Evolutionary conservation across 164 flowering plant genomes (phyloP).

Genomic region (Piper betle): DNA sequence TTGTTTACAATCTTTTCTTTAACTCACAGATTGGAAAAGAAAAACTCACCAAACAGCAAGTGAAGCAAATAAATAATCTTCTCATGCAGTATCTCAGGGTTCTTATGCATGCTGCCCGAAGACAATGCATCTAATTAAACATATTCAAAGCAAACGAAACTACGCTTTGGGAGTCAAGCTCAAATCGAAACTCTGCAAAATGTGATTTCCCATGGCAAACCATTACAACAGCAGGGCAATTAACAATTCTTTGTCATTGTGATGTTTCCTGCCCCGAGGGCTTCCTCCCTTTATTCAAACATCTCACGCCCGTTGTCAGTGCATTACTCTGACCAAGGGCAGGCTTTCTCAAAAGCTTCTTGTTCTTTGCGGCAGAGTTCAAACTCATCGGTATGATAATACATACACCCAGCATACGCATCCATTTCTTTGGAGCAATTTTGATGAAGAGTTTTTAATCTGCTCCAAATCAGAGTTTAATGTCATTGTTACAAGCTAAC

Average conservation of each 20-base stretch:
- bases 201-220: not conserved
- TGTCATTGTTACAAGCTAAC: too few relatives aligned
- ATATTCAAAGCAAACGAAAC: too few relatives aligned
- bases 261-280: not conserved
- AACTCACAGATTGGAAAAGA: too few relatives aligned
- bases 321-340: slow-evolving; percentile 29
- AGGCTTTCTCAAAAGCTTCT: slow-evolving; percentile 63
- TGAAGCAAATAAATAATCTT: too few relatives aligned
- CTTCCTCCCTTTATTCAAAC: not conserved
- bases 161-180: not conserved
- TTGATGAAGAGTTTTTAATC: slow-evolving; percentile 13
- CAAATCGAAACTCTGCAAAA: not conserved
- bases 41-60: too few relatives aligned
- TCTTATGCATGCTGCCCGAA: too few relatives aligned
- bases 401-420: slow-evolving; percentile 82
- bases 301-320: not conserved
- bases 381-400: slow-evolving; percentile 82
- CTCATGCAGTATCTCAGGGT: too few relatives aligned
- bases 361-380: slow-evolving; percentile 89
- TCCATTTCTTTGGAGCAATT: slow-evolving; percentile 36
- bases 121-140: too few relatives aligned
- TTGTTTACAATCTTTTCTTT: too few relatives aligned
- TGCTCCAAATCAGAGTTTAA: not conserved
- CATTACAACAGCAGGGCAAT: not conserved
- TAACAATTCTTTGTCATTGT: not conserved